Evolutionary conservation across 2,329 filamentous ascomycete genomes (phyloP).

Genomic region (Cyclaneusma minus): DNA sequence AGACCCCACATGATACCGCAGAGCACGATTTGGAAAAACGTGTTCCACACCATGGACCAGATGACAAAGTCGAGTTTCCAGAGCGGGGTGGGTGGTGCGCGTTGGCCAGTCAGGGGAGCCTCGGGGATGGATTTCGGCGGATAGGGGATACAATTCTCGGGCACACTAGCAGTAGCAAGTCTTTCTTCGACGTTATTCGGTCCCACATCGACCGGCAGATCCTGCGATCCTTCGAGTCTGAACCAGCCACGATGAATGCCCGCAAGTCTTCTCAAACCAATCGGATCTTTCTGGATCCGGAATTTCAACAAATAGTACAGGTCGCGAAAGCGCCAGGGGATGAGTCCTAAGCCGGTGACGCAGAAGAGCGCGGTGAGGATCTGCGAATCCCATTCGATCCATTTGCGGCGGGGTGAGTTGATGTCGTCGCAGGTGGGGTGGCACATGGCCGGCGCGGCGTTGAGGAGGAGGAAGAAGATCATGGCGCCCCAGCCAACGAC

Average conservation of each 20-base stretch:
- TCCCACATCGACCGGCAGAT: conserved; percentile 36
- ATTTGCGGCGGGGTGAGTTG: conserved; percentile 61
- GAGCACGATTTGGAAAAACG: conserved; percentile 57
- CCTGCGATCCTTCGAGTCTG: conserved; percentile 49
- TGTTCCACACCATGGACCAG: conserved; percentile 67
- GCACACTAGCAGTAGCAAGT: conserved; percentile 17
- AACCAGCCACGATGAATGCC: conserved; percentile 67
- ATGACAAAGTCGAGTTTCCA: conserved; percentile 74
- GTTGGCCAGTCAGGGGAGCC: conserved; percentile 53
- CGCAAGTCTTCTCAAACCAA: conserved; percentile 51
- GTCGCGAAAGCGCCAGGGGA: conserved; percentile 74
- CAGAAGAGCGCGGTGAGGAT: conserved; percentile 76
- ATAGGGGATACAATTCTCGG: conserved; percentile 38
- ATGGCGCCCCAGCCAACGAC: conserved; percentile 83
- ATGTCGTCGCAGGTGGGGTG: conserved; percentile 53
- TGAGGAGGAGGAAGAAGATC: conserved; percentile 73
- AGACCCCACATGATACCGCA: conserved; percentile 74
- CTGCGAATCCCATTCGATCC: conserved; percentile 77
- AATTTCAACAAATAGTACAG: conserved; percentile 57
- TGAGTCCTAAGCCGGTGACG: conserved; percentile 70
- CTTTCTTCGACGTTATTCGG: conserved; percentile 32
- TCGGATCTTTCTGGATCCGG: conserved; percentile 33
- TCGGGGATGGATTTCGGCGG: conserved; percentile 48
- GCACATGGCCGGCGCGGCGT: conserved; percentile 62
- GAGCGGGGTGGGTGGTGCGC: conserved; percentile 47